Conservation (phyloP, 371 early-diverging fungal species). For the Funneliformis caledonium region DNA sequence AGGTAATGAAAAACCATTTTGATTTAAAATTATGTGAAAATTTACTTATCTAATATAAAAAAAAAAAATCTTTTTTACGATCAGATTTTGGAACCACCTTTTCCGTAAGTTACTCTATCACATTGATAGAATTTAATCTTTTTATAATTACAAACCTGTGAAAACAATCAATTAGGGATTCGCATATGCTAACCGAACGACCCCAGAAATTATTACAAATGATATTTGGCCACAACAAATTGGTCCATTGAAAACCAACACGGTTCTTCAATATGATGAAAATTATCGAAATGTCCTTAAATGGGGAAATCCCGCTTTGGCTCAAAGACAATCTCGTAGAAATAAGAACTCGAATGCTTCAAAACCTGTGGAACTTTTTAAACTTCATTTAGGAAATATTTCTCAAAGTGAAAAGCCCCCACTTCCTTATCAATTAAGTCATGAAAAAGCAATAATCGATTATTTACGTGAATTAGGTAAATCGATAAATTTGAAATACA, state of each 20-base stretch:
- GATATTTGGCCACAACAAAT: neutral
- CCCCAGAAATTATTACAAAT: slow-evolving; percentile 30
- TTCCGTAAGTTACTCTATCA: neutral
- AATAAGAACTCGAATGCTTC: neutral
- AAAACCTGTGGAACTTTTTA: slow-evolving; percentile 32
- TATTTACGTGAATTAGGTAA: slow-evolving; percentile 19
- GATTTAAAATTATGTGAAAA: too few species aligned
- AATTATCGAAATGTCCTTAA: neutral
- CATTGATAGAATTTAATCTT: neutral
- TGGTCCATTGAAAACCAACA: slow-evolving; percentile 17
- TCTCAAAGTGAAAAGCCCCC: slow-evolving; percentile 8
- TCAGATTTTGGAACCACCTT: slow-evolving; percentile 26
- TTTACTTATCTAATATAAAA: too few species aligned
- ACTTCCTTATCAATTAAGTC: slow-evolving; percentile 8
- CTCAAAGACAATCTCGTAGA: slow-evolving; percentile 2
- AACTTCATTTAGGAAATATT: slow-evolving; percentile 31
- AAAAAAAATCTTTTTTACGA: neutral
- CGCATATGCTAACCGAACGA: slow-evolving; percentile 3
- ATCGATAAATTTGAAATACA: neutral
- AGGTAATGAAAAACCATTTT: neutral
- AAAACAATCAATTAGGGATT: neutral
- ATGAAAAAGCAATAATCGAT: slow-evolving; percentile 24
- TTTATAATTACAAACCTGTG: neutral
- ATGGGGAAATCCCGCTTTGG: slow-evolving; percentile 32
- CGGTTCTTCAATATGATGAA: slow-evolving; percentile 32